Evolutionary conservation across 495 filamentous ascomycete genomes (phyloP), one percentile per base, ranked within the genome.

Genomic region (Penicillium silybi): DNA sequence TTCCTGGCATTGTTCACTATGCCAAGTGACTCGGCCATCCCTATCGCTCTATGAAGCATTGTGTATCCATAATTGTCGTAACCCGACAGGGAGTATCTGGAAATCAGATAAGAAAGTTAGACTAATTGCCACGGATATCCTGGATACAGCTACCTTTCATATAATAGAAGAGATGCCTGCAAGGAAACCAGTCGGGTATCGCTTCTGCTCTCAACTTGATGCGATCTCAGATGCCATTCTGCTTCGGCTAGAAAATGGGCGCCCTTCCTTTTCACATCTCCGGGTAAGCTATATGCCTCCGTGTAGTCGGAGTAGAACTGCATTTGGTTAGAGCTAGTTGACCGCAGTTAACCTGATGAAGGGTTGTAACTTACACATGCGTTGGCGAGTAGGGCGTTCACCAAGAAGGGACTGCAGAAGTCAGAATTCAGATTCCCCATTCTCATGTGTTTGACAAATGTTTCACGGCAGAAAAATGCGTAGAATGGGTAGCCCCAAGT

Each of bases 321-420:
- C 18, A 13, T 11, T 7, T 9, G 17, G 34, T 44, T 41, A 27
- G 29, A 8, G 6, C 9, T 29, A 25, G 40, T 22, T 25, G 29
- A 32, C 16, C 7, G 35, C 16, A 6, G 39, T 19, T n/a, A 1
- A 10, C 6, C 16, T 6, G 19, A 25, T 11, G 19, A n/a, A 23
- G 41, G 2, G 5, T 23, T 13, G 11, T 15, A 34, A 58, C 59
- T 52, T 50, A 69, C 66, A 35, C 61, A 69, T 16, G 66, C 63
- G 43, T 69, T 56, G 40, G 72, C 71, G 23, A 74, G 72, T 7
- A 78, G 62, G 4, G 71, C 67, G 53, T 78, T 76, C 41, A 78
- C 72, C 5, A 78, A 67, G 41, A 76, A 66, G 0, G 70, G 64
- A 10, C 70, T 74, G 55, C 72, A 78, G 23, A 72, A 69, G 44